These are phyloP conservation scores for Chimonanthus praecox DNA, from an alignment of 164 flowering plant species.

Conservation along the genomic window DNA sequence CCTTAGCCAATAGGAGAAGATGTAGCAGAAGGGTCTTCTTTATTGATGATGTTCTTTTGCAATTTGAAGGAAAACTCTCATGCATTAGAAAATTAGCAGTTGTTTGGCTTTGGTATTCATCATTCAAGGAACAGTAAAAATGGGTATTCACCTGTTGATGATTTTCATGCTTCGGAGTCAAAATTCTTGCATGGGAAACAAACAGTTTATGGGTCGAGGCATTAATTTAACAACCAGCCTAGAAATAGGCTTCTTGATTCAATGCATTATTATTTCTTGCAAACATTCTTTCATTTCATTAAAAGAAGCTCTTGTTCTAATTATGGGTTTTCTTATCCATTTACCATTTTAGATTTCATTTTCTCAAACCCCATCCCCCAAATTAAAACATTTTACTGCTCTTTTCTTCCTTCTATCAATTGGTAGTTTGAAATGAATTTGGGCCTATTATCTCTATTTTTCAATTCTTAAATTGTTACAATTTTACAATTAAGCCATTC, in stretches of 20 bases:
- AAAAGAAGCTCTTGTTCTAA: constrained; percentile 9
- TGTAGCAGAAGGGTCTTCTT: background rate
- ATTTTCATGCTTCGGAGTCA: constrained; percentile 14
- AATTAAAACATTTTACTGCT: background rate
- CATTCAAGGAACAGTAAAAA: background rate
- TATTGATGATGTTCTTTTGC: background rate
- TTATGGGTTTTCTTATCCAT: constrained; percentile 7
- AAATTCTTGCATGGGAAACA: constrained; percentile 10
- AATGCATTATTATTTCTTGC: constrained; percentile 8
- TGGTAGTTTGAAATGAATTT: background rate
- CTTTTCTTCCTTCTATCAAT: background rate
- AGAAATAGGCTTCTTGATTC: constrained; percentile 8
- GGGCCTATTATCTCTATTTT: background rate
- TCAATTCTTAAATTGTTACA: background rate
- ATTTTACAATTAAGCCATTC: background rate
- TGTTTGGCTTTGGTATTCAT: background rate
- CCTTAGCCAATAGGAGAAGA: background rate
- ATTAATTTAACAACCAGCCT: constrained; percentile 14
- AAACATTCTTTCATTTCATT: constrained; percentile 9
- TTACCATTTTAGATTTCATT: background rate
- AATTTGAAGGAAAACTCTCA: background rate
- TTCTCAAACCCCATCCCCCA: background rate
- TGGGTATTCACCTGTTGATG: constrained; percentile 6
- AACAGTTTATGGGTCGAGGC: constrained; percentile 4
- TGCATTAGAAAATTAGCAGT: constrained; percentile 10